phyloP scores from a whole-genome alignment of 768 basidiomycete species.

The Calocybe indica region DNA sequence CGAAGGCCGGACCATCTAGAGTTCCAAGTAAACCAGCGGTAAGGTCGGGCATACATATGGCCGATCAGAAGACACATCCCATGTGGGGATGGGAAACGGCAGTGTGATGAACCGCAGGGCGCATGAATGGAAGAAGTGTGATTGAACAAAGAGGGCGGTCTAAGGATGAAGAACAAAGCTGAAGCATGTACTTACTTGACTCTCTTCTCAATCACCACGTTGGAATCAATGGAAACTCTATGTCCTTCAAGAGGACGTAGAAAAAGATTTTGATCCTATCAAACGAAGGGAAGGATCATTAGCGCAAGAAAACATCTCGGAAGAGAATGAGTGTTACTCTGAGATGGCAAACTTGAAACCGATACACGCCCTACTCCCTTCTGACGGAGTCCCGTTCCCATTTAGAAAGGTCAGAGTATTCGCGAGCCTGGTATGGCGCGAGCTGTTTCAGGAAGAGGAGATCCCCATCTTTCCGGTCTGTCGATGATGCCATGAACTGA shows the following conservation, averaged over 20 bases:
- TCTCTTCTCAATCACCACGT: slow-evolving; percentile 54
- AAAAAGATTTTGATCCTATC: slow-evolving; percentile 60
- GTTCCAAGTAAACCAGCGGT: background rate
- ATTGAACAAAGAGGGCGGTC: slow-evolving; percentile 10
- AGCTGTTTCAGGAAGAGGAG: slow-evolving; percentile 24
- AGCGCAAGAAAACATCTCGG: background rate
- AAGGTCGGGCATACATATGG: background rate
- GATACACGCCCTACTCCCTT: slow-evolving; percentile 54
- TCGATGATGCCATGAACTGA: slow-evolving; percentile 11
- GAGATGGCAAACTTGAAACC: slow-evolving; percentile 56
- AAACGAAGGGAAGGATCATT: slow-evolving; percentile 8
- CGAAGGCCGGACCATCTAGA: background rate
- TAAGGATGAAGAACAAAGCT: slow-evolving; percentile 8
- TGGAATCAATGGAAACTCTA: slow-evolving; percentile 47
- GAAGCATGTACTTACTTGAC: slow-evolving; percentile 45
- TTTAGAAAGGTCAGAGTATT: slow-evolving; percentile 53
- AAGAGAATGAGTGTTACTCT: slow-evolving; percentile 31
- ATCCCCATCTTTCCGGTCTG: slow-evolving; percentile 51
- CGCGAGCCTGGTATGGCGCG: slow-evolving; percentile 40
- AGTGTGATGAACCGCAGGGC: background rate
- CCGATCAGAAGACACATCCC: background rate
- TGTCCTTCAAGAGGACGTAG: slow-evolving; percentile 50
- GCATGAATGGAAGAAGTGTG: background rate
- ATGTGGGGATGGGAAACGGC: background rate
- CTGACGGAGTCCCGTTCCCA: slow-evolving; percentile 40